Evolutionary conservation across 208 protist genomes (phyloP).

Genomic region (Herpetomonas tarakana): DNA sequence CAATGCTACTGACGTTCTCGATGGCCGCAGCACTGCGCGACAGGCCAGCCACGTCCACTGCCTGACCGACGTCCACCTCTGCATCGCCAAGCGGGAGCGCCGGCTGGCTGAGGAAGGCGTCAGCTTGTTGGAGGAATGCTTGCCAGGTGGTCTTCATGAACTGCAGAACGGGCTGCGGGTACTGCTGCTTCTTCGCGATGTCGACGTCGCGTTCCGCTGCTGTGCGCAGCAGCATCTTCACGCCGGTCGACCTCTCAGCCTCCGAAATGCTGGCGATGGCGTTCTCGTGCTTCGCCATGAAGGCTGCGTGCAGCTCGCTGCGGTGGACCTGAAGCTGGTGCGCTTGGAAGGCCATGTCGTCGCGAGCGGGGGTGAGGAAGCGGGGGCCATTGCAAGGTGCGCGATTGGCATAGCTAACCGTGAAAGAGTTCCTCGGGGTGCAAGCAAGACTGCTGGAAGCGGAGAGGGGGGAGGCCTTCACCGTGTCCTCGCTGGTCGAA

Average conservation of each 20-base stretch:
- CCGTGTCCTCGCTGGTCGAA: not conserved
- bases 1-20: conserved; percentile 71
- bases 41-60: conserved; percentile 1
- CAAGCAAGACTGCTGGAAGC: not conserved
- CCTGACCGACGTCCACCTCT: not conserved
- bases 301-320: conserved; percentile 29
- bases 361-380: conserved; percentile 9
- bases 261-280: conserved; percentile 15
- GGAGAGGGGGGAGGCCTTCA: not conserved
- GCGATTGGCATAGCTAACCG: conserved; percentile 38
- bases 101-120: conserved; percentile 26
- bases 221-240: conserved; percentile 41
- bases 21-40: conserved; percentile 33
- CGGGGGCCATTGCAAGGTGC: conserved; percentile 10
- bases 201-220: conserved; percentile 45
- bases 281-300: conserved; percentile 37
- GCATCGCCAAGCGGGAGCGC: conserved; percentile 7
- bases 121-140: conserved; percentile 45
- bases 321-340: conserved; percentile 15
- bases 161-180: conserved; percentile 31
- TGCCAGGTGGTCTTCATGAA: conserved; percentile 60
- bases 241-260: conserved; percentile 24
- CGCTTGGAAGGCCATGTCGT: conserved; percentile 39
- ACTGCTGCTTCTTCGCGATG: conserved; percentile 9
- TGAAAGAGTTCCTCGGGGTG: conserved; percentile 30